phyloP scores from a whole-genome alignment of 352 stramenopile genomes.

The Pythium vanterpoolii region DNA sequence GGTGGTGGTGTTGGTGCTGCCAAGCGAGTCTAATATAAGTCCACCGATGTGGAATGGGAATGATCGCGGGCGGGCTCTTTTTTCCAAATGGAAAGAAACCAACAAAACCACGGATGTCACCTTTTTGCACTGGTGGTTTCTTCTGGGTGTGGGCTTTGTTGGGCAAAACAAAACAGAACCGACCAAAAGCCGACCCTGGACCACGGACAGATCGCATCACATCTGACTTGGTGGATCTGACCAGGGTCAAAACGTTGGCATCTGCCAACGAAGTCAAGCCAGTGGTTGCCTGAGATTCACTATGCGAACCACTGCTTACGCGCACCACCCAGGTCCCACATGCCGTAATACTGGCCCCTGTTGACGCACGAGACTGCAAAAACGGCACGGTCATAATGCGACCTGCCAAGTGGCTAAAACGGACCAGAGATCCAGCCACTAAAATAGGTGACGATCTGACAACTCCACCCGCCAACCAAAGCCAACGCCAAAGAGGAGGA shows the following conservation, averaged over 20 bases:
- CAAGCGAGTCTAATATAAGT: neutral
- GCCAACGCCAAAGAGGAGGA: conserved; percentile 5
- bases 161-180: conserved; percentile 15
- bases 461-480: neutral
- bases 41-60: neutral
- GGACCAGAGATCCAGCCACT: conserved; percentile 4
- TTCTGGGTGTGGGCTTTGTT: neutral
- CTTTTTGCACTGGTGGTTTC: conserved; percentile 7
- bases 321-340: neutral
- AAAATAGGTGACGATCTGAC: conserved; percentile 7
- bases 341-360: conserved; percentile 14
- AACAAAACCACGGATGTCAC: conserved; percentile 5
- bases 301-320: conserved; percentile 2
- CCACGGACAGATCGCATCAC: neutral
- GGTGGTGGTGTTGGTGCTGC: neutral
- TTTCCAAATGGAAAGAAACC: conserved; percentile 18
- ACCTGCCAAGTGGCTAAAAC: neutral
- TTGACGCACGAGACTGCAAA: conserved; percentile 2
- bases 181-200: neutral
- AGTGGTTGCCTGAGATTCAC: conserved; percentile 8
- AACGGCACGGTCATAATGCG: neutral
- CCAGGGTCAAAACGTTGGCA: conserved; percentile 1
- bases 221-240: conserved; percentile 2
- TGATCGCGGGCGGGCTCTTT: conserved; percentile 12
- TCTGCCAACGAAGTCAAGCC: neutral